Base-by-base conservation (phyloP, 768 basidiomycete genomes). In the Sarcomyxa edulis region DNA sequence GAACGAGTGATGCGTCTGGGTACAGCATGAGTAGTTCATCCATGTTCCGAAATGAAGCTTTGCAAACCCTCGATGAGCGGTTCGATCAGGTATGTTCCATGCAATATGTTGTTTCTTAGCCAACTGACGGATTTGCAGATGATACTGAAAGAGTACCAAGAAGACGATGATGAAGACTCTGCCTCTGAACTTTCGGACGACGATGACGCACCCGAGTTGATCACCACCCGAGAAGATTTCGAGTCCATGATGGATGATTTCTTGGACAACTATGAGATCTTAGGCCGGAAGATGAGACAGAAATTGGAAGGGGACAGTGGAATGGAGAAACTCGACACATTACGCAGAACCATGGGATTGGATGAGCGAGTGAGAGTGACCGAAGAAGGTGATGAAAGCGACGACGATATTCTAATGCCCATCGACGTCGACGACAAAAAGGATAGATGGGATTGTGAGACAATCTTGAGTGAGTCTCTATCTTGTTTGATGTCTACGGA, bases 1-100 rank as follows among this genome's bases (percentile, higher is more conserved):
- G 80, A 3, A 69, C 79, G 0, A 91, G 87, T 35, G 85, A 91
- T 46, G 92, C 89, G 7, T 91, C 89, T 15, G 93, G 90, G 9
- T 95, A 95, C 69, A 90, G 86, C 55, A 97, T 99, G 93, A 95
- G 88, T 58, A 93, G 90, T 51, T 92, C 91, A 3, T 91, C 91
- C 10, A 91, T 98, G 87, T 87, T 78, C 63, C 78, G 96, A 31
- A 98, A 89, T 47, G 85, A 92, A 49, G 82, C 90, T 1, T 62
- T 98, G 20, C 78, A 88, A 36, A 84, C 81, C 2, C 68, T 99
- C 29, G 96, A 99, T 53, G 91, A 97, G 53, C 76, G 82, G 8
- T 99, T 98, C 54, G 94, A 98, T 51, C 81, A 91, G 72, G 96
- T 91, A 48, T 45, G 72, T 44, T 40, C 8, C 30, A 20, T 24